Percentiles rank a stretch among this genome's conserved stretches.
Conservation (phyloP, 2,329 filamentous ascomycete species). For the Talaromyces sp. region DNA sequence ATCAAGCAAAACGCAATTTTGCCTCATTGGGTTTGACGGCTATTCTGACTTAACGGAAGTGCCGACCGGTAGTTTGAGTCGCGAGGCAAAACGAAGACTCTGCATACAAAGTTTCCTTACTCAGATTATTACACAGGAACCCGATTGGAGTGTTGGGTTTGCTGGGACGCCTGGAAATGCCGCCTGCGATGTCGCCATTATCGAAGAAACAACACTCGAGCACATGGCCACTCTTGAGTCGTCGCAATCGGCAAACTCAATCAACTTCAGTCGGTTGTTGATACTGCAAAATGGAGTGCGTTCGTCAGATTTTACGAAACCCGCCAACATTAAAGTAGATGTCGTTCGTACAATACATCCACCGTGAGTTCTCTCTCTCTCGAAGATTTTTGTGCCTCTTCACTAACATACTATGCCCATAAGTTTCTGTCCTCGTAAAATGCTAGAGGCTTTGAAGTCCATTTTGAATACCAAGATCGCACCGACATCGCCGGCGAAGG, state of each 20-base stretch:
- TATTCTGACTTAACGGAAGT: constrained; percentile 24
- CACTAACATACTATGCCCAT: constrained; percentile 16
- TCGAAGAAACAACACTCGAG: constrained; percentile 28
- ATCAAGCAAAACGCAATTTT: constrained; percentile 20
- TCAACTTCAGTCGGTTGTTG: constrained; percentile 1
- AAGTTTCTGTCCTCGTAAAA: constrained; percentile 30
- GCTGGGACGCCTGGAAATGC: constrained; percentile 25
- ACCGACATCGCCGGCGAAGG: not conserved
- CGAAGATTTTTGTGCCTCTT: not conserved
- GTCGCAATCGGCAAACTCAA: constrained; percentile 20
- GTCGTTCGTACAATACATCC: constrained; percentile 26
- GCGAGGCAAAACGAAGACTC: constrained; percentile 30
- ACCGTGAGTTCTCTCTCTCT: constrained; percentile 24
- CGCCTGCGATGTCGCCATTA: constrained; percentile 27
- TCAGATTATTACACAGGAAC: constrained; percentile 24
- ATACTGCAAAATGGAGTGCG: constrained; percentile 4
- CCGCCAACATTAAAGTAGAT: constrained; percentile 19
- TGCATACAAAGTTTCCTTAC: constrained; percentile 28
- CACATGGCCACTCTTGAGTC: constrained; percentile 14
- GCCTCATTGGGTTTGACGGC: constrained; percentile 29
- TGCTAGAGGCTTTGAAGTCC: constrained; percentile 24
- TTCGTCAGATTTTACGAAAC: constrained; percentile 17
- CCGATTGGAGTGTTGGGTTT: constrained; percentile 27
- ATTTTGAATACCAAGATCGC: constrained; percentile 7
- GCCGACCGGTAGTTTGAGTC: constrained; percentile 24